Percentiles rank a stretch among this genome's conserved stretches.
Conservation (phyloP, 2,329 filamentous ascomycete genomes). For the Trichoderma semiorbis region DNA sequence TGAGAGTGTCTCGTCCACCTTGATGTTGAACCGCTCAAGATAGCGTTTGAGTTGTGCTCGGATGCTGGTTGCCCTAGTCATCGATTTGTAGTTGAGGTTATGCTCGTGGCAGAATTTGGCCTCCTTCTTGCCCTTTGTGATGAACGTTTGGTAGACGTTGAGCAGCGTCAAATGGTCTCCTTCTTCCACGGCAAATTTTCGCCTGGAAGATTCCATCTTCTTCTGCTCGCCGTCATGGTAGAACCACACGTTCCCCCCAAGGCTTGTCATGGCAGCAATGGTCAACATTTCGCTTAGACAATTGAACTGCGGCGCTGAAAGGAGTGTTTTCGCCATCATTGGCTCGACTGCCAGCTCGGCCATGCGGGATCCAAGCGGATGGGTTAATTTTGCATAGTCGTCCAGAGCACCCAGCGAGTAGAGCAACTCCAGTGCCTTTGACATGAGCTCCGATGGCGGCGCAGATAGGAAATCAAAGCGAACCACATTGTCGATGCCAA, state of each 20-base stretch:
- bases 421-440: conserved; percentile 81
- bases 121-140: conserved; percentile 78
- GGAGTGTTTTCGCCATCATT: conserved; percentile 88
- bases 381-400: conserved; percentile 84
- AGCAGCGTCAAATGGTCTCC: conserved; percentile 90
- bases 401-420: conserved; percentile 85
- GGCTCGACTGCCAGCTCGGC: conserved; percentile 90
- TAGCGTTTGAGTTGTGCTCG: conserved; percentile 82
- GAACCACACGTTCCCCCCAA: conserved; percentile 81
- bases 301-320: conserved; percentile 69
- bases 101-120: conserved; percentile 84
- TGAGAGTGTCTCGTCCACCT: conserved; percentile 60
- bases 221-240: conserved; percentile 75
- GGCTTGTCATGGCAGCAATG: conserved; percentile 89
- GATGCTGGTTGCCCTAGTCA: conserved; percentile 80
- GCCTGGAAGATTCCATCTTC: conserved; percentile 66
- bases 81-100: conserved; percentile 78
- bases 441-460: conserved; percentile 79
- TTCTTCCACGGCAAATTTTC: conserved; percentile 86
- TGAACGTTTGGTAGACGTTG: conserved; percentile 89
- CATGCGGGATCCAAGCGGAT: conserved; percentile 84
- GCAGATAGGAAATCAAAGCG: conserved; percentile 86
- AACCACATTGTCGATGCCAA: conserved; percentile 91
- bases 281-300: conserved; percentile 84
- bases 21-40: conserved; percentile 78